Evolutionary conservation across 2,329 filamentous ascomycete species (phyloP).

Genomic region (Stagonosporopsis cucurbitacearum): DNA sequence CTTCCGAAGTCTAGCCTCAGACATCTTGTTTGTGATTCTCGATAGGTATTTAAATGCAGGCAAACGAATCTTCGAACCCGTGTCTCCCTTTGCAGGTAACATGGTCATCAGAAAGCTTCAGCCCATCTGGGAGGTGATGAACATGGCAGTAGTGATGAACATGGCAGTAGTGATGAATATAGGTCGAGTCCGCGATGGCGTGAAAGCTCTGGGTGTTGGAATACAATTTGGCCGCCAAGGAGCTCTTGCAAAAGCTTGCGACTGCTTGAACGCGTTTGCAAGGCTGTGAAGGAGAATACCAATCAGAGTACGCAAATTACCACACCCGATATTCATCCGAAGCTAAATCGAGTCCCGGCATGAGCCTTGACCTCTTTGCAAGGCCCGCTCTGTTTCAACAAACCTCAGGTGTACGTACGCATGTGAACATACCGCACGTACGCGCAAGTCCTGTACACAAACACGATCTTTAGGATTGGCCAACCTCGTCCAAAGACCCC

Average conservation of each 20-base stretch:
- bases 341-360: slow-evolving; percentile 7
- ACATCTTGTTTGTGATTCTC: no score
- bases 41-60: no score
- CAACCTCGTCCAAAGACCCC: background rate
- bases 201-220: background rate
- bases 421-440: slow-evolving; percentile 1
- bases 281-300: background rate
- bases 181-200: background rate
- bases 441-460: slow-evolving; percentile 8
- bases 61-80: no score
- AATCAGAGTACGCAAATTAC: background rate
- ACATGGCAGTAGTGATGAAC: background rate
- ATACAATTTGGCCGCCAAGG: background rate
- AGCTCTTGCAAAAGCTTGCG: slow-evolving; percentile 9
- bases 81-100: background rate
- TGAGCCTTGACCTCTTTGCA: slow-evolving; percentile 1
- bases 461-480: slow-evolving; percentile 1
- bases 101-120: background rate
- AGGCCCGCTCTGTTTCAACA: slow-evolving; percentile 20
- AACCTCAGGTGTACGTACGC: slow-evolving; percentile 21
- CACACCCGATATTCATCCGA: slow-evolving; percentile 1
- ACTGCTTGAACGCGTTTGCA: slow-evolving; percentile 7
- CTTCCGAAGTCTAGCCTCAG: no score
- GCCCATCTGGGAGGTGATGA: background rate
- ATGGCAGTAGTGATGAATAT: background rate